Evolutionary conservation across 202 grass and related monocot species (phyloP).

Genomic region (Brachypodium distachyon): DNA sequence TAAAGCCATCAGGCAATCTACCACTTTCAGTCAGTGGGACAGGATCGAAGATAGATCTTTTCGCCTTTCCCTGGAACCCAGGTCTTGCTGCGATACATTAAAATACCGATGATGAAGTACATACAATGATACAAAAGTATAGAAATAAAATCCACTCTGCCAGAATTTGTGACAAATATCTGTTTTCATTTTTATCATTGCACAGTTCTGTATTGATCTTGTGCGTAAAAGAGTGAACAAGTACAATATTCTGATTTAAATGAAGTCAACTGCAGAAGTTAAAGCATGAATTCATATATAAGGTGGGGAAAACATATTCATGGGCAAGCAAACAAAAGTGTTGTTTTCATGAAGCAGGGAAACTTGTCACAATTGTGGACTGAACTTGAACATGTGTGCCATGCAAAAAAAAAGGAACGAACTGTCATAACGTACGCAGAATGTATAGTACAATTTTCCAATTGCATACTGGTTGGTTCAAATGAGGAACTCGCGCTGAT

Average conservation of each 20-base stretch:
- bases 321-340: not conserved
- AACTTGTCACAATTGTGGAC: not conserved
- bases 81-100: constrained; percentile 74
- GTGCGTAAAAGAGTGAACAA: not conserved
- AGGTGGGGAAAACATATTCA: not conserved
- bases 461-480: constrained; percentile 73
- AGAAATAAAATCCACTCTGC: not conserved
- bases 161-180: not conserved
- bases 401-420: not conserved
- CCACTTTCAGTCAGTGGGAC: constrained; percentile 68
- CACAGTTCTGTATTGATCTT: not conserved
- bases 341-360: not conserved
- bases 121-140: not conserved
- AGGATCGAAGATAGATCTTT: constrained; percentile 69
- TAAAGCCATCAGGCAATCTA: constrained; percentile 57
- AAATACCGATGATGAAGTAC: constrained; percentile 8
- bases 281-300: not conserved
- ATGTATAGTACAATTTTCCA: constrained; percentile 86
- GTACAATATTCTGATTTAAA: not conserved
- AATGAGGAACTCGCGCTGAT: constrained; percentile 58
- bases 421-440: constrained; percentile 43
- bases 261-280: not conserved
- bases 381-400: not conserved
- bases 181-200: not conserved
- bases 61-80: constrained; percentile 41